Percentiles rank a stretch among this genome's conserved stretches.
Conservation (phyloP, 2,329 filamentous ascomycete genomes). For the Paecilomyces fulvus region DNA sequence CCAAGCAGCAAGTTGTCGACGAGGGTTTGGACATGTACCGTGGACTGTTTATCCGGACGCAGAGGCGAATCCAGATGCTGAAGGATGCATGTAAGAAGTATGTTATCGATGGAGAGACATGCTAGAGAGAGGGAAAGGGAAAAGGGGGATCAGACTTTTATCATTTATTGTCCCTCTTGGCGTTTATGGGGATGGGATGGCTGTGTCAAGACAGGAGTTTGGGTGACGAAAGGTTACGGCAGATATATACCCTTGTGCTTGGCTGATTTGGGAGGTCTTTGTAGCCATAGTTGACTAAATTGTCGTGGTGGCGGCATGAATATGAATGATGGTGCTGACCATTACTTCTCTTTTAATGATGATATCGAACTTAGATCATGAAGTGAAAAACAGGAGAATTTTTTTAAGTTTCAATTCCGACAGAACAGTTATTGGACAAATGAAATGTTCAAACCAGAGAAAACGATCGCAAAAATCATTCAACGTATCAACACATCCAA, state of each 20-base stretch:
- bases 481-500: not conserved
- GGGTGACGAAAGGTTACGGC: not conserved
- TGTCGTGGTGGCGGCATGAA: not conserved
- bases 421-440: not conserved
- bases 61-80: slow-evolving; percentile 60
- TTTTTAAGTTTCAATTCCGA: not conserved
- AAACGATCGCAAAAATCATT: not conserved
- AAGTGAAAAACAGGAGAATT: not conserved
- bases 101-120: slow-evolving; percentile 33
- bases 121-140: not conserved
- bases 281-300: not conserved
- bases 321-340: too few species aligned
- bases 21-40: slow-evolving; percentile 83
- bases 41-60: slow-evolving; percentile 74
- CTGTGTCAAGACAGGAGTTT: not conserved
- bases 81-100: slow-evolving; percentile 53
- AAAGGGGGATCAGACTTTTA: not conserved
- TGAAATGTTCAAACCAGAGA: not conserved
- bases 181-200: not conserved
- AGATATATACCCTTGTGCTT: not conserved
- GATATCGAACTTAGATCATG: too few species aligned
- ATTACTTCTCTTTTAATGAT: too few species aligned
- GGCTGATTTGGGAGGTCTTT: not conserved
- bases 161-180: not conserved
- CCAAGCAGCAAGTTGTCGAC: slow-evolving; percentile 64